phyloP scores from a whole-genome alignment of 306 rosid species.

The Delonix regia region DNA sequence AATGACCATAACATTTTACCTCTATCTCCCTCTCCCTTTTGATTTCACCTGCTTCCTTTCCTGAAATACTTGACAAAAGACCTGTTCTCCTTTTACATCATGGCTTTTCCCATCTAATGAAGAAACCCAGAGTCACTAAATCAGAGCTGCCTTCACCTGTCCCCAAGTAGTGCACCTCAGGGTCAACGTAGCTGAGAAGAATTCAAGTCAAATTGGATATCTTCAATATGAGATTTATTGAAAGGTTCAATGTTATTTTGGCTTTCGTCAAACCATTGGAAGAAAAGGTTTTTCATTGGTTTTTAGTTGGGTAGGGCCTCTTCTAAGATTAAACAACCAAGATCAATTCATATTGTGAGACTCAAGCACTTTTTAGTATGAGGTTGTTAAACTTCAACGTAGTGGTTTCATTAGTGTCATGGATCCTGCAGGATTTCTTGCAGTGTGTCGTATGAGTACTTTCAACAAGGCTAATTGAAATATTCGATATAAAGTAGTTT shows the following conservation, averaged over 20 bases:
- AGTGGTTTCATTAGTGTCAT: neutral
- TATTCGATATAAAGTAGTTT: neutral
- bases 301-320: neutral
- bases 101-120: neutral
- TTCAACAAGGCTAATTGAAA: neutral
- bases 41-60: slow-evolving; percentile 5
- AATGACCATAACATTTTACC: neutral
- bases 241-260: neutral
- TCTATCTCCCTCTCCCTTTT: neutral
- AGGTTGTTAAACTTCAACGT: neutral
- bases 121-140: neutral
- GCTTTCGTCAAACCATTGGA: slow-evolving; percentile 6
- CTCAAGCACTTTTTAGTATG: neutral
- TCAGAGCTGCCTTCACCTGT: neutral
- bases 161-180: slow-evolving; percentile 3
- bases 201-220: neutral
- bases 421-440: neutral
- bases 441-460: neutral
- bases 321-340: neutral
- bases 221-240: slow-evolving; percentile 6
- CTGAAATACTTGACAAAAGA: neutral
- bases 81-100: neutral
- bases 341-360: neutral
- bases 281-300: neutral
- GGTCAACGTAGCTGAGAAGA: neutral